phyloP scores from a whole-genome alignment of 2,329 filamentous ascomycete genomes.

The Penicillium fuscoglaucum region DNA sequence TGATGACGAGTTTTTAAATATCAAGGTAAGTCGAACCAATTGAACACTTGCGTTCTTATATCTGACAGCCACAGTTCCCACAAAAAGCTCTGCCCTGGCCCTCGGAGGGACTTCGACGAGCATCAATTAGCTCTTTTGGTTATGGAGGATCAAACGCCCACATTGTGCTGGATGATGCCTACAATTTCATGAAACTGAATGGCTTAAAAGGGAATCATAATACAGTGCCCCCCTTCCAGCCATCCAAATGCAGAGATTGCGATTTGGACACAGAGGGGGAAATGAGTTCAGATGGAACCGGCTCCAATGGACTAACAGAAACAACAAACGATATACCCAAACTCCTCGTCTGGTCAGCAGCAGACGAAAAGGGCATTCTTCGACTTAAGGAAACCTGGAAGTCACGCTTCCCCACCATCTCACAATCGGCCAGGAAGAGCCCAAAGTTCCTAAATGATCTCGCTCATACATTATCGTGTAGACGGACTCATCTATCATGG shows the following conservation, averaged over 20 bases:
- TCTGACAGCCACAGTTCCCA: constrained; percentile 13
- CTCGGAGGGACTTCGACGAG: constrained; percentile 15
- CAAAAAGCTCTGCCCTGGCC: constrained; percentile 21
- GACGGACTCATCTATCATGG: not conserved
- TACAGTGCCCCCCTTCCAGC: not conserved
- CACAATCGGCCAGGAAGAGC: too few species aligned
- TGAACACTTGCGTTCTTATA: not conserved
- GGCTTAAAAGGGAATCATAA: not conserved
- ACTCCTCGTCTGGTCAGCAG: constrained; percentile 14
- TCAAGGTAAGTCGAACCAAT: constrained; percentile 1
- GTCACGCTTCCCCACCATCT: not conserved
- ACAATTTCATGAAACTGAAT: constrained; percentile 4
- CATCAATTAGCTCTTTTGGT: constrained; percentile 29
- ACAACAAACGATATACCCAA: not conserved
- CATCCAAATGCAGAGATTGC: not conserved
- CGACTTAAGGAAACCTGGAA: constrained; percentile 5
- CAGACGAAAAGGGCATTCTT: constrained; percentile 13
- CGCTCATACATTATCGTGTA: not conserved
- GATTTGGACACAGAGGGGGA: not conserved
- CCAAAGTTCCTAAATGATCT: not conserved
- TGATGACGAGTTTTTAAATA: constrained; percentile 4
- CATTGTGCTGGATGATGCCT: constrained; percentile 26
- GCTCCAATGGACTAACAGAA: not conserved
- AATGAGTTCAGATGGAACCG: not conserved
- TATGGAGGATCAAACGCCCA: constrained; percentile 32